phyloP scores from a whole-genome alignment of 768 basidiomycete genomes.

The Dioszegia crocea region DNA sequence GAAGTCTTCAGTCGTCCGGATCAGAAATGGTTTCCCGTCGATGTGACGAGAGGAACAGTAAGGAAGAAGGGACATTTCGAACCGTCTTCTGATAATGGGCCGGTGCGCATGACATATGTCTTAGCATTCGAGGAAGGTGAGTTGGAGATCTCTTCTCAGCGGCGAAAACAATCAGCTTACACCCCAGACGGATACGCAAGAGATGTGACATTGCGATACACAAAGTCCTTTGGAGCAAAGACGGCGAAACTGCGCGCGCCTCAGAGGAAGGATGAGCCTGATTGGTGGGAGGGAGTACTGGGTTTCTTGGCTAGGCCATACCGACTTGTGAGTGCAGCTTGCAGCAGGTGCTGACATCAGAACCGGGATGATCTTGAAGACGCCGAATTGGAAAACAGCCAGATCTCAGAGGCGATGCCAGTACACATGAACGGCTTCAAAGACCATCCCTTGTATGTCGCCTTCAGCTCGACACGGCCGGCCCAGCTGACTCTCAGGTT shows the following conservation, averaged over 20 bases:
- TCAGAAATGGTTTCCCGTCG: constrained; percentile 85
- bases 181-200: constrained; percentile 71
- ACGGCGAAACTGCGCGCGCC: constrained; percentile 52
- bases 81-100: constrained; percentile 57
- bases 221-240: constrained; percentile 71
- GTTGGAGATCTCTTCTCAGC: background rate
- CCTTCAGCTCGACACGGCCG: background rate
- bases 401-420: constrained; percentile 88
- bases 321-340: constrained; percentile 62
- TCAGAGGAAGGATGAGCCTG: constrained; percentile 58
- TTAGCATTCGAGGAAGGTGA: constrained; percentile 78
- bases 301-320: constrained; percentile 67
- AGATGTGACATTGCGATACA: constrained; percentile 88
- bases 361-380: constrained; percentile 90
- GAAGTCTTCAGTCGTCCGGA: constrained; percentile 94
- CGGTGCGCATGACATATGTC: constrained; percentile 90
- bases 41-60: constrained; percentile 74
- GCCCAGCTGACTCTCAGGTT: constrained; percentile 56
- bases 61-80: constrained; percentile 79
- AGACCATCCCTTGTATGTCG: constrained; percentile 77
- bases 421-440: constrained; percentile 87
- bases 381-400: constrained; percentile 71
- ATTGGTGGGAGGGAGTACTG: constrained; percentile 81
- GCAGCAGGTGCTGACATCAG: constrained; percentile 52
- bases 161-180: background rate